These are phyloP conservation scores for Neostapfia colusana DNA, from an alignment of 176 grass and related monocot species.

Conservation along the genomic window DNA sequence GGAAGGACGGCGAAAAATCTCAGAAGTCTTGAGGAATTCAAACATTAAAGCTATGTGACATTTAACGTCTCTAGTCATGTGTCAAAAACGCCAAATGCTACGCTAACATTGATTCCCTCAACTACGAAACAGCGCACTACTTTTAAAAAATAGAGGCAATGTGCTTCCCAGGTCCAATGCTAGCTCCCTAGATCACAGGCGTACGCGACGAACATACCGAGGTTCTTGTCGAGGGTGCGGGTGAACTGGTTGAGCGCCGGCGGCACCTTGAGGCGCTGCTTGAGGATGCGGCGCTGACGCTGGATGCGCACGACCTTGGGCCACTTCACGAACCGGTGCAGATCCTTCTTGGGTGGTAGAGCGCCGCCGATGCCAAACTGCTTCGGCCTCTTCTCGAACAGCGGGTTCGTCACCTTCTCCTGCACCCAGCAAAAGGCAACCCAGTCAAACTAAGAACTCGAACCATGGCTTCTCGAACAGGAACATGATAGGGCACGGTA, in stretches of 20 bases:
- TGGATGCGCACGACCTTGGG: constrained; percentile 92
- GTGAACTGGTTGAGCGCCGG: constrained; percentile 94
- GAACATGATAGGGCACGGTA: not conserved
- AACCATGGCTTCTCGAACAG: not conserved
- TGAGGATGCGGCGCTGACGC: constrained; percentile 88
- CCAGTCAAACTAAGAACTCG: not conserved
- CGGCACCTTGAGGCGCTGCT: constrained; percentile 91
- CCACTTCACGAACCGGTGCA: constrained; percentile 87
- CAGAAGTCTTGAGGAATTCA: no score
- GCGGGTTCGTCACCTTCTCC: constrained; percentile 70
- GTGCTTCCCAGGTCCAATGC: not conserved
- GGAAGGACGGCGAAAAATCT: not conserved
- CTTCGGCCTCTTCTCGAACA: constrained; percentile 94
- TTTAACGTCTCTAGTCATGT: not conserved
- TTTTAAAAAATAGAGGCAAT: not conserved
- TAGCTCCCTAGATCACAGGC: not conserved
- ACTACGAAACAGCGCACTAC: not conserved
- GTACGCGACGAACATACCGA: constrained; percentile 38
- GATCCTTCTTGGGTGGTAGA: constrained; percentile 80
- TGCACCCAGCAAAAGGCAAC: constrained; percentile 14
- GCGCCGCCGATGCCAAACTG: constrained; percentile 87
- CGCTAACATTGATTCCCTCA: rapidly evolving
- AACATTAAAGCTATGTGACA: not conserved
- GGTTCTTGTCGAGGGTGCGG: constrained; percentile 84
- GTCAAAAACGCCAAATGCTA: not conserved